A percentile compares a stretch with the other conserved stretches of the same genome.
Conservation (phyloP, 2,329 filamentous ascomycete species). For the Aspergillus awamori region DNA sequence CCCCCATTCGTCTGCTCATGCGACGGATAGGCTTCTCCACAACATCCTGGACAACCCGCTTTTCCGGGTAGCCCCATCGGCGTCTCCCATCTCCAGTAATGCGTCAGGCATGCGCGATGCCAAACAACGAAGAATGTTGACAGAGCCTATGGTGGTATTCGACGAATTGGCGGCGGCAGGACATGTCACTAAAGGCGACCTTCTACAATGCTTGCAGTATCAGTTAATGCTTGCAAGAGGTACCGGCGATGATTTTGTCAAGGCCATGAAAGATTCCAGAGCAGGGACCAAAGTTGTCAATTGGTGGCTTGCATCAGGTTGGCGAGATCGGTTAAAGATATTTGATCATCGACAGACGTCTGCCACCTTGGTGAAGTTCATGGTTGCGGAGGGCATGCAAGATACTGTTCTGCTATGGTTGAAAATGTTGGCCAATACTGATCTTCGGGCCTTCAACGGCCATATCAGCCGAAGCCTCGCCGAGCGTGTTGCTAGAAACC, state of each 20-base stretch:
- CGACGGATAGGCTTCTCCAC: conserved; percentile 43
- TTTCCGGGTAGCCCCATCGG: conserved; percentile 42
- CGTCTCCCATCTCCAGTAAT: conserved; percentile 19
- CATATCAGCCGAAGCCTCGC: conserved; percentile 26
- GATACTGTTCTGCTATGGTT: conserved; percentile 41
- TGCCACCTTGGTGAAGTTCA: conserved; percentile 40
- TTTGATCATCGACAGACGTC: conserved; percentile 33
- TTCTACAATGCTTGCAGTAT: conserved; percentile 36
- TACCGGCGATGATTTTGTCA: conserved; percentile 21
- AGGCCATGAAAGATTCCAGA: conserved; percentile 38
- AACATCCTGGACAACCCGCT: conserved; percentile 46
- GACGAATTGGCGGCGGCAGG: conserved; percentile 46
- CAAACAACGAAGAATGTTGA: conserved; percentile 25
- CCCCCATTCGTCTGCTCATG: conserved; percentile 33
- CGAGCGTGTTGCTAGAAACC: conserved; percentile 24
- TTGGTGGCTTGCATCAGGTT: conserved; percentile 47
- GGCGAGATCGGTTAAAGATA: conserved; percentile 31
- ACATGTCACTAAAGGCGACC: conserved; percentile 28
- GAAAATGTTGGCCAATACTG: conserved; percentile 30
- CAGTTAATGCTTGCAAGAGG: conserved; percentile 36
- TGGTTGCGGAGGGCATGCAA: conserved; percentile 43
- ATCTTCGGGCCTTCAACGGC: conserved; percentile 31
- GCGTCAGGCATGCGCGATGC: conserved; percentile 16
- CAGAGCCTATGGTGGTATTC: conserved; percentile 40
- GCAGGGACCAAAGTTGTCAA: conserved; percentile 39